Base-by-base conservation (phyloP, 345 rosid species). In the Hibiscus trionum region DNA sequence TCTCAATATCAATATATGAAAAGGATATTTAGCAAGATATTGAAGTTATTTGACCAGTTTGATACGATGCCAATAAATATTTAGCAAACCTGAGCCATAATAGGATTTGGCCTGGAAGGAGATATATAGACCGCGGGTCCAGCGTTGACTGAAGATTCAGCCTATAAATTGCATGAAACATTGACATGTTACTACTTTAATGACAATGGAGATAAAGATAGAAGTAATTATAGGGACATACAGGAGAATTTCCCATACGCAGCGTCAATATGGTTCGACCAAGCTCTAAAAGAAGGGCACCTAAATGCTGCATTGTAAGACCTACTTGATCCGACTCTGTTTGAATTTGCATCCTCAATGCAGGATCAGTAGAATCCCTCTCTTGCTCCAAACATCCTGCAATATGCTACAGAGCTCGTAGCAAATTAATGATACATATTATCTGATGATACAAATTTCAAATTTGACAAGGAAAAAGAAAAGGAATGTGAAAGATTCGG, bases 91-190 rank as follows among this genome's bases (percentile, higher is more conserved):
- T 95, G 98, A 72, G 85, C 97, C 99, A 95, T 95, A 65, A 92
- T 87, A 31, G 98, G 97, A 85, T 90, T 95, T 7, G 99, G 97
- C 75, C 97, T 97, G 6, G 93, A 80, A 7, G 96, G 81, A 62
- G 96, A 92, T 78, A 95, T 85, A 85, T 92, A 95, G 69, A 92
- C 94, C 59, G 94, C 97, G 71, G 99, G 97, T 66, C 99, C 98
- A 78, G 99, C 76, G 82, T 89, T 87, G 67, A 92, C 88, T 77
- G 82, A 88, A 61, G 91, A 79, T 74, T 83, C 84, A 7, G 56
- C 89, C 99, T 95, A 88, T 67, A 70, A 66, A 70, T 80, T 73
- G 69, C 21, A 71, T 11, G 24, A 76, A 74, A 70, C 1, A 55
- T 61, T 15, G 8, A 37, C 9, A 12, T 12, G 35, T 61, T 35